A percentile compares a stretch with the other conserved stretches of the same genome.
phyloP scores from a whole-genome alignment of 192 early-diverging fungal genomes.

The Gamsiella multidivaricata region DNA sequence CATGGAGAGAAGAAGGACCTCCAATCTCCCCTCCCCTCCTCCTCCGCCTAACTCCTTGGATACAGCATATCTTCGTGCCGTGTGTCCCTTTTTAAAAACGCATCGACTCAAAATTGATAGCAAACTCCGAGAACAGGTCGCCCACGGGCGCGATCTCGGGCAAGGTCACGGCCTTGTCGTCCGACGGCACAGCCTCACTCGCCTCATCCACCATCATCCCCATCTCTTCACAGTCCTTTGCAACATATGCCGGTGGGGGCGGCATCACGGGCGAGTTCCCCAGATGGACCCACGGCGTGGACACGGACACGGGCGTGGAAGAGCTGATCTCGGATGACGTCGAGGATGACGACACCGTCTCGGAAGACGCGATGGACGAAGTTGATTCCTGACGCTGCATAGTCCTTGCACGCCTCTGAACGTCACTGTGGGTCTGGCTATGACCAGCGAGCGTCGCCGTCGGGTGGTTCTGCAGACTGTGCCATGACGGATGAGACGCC shows the following conservation, averaged over 20 bases:
- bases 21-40: too few species aligned
- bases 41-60: too few species aligned
- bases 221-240: slow-evolving; percentile 10
- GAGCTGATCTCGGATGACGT: slow-evolving; percentile 5
- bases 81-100: slow-evolving; percentile 11
- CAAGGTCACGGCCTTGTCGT: neutral
- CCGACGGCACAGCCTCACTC: neutral
- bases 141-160: slow-evolving; percentile 32
- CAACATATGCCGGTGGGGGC: slow-evolving; percentile 26
- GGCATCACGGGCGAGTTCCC: neutral
- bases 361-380: slow-evolving; percentile 28
- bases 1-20: too few species aligned
- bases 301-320: neutral
- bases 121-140: slow-evolving; percentile 18
- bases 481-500: slow-evolving; percentile 20
- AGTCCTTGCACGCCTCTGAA: neutral
- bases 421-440: neutral
- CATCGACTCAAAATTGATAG: slow-evolving; percentile 17
- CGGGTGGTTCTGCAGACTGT: neutral
- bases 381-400: slow-evolving; percentile 18
- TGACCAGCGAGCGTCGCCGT: neutral
- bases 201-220: neutral
- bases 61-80: too few species aligned
- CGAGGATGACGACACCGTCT: slow-evolving; percentile 24
- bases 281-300: too few species aligned